A percentile compares a stretch with the other conserved stretches of the same genome.
Evolutionary conservation across 2,329 filamentous ascomycete genomes (phyloP).

Genomic region (Aspergillus felis): DNA sequence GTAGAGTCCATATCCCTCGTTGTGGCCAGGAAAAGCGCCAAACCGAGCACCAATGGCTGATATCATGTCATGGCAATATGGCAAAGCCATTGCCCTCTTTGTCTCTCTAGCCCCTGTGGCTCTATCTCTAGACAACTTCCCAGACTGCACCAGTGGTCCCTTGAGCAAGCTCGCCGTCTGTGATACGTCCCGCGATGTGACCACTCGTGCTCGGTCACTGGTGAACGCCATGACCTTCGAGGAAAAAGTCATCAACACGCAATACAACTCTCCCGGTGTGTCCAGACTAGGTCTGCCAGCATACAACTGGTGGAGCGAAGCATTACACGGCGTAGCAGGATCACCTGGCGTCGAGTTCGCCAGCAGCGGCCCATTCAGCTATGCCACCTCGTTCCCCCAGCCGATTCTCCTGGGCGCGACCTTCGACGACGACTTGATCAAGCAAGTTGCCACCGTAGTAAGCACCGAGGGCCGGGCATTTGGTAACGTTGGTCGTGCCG

Average conservation of each 20-base stretch:
- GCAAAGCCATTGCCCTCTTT: not conserved
- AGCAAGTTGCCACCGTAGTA: conserved; percentile 47
- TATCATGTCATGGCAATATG: not conserved
- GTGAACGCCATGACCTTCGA: conserved; percentile 41
- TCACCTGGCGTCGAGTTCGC: conserved; percentile 51
- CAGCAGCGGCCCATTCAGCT: conserved; percentile 49
- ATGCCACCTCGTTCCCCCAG: conserved; percentile 60
- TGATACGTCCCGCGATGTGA: conserved; percentile 36
- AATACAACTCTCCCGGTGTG: conserved; percentile 45
- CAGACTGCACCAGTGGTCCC: conserved; percentile 48
- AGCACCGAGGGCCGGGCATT: conserved; percentile 61
- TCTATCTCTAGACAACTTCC: conserved; percentile 28
- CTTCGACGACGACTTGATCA: conserved; percentile 59
- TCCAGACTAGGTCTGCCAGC: conserved; percentile 52
- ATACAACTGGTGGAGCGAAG: conserved; percentile 62
- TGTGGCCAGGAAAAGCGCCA: not conserved
- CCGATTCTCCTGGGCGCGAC: conserved; percentile 59
- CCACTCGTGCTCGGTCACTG: conserved; percentile 43
- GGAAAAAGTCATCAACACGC: conserved; percentile 53
- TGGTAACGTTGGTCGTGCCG: conserved; percentile 50
- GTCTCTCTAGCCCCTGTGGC: not conserved
- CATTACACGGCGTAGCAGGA: conserved; percentile 56
- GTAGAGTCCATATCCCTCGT: not conserved
- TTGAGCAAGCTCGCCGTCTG: conserved; percentile 49
- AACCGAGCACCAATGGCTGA: not conserved